Base-by-base conservation (phyloP, 2,329 filamentous ascomycete species). In the Corniculantispora saksenae region DNA sequence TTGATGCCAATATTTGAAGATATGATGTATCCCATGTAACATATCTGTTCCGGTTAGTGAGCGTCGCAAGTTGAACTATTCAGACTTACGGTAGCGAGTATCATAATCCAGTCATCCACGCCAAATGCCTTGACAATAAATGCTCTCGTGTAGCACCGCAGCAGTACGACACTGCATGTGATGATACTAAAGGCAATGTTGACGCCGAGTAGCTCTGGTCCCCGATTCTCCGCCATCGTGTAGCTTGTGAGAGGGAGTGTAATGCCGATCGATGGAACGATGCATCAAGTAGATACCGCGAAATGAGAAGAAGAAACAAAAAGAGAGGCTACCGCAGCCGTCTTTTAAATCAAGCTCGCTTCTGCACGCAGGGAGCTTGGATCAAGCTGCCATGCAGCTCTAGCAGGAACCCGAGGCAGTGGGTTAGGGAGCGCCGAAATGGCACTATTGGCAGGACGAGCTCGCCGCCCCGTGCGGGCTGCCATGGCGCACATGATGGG, bases 71-170 rank as follows among this genome's bases (percentile, higher is more conserved):
- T 32, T 19, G 8, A 17, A 17, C 25, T 48, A 23, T 59, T 15
- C 7, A 8, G 9, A 7, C 69, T 56, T 69, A 77, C 77, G 63
- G 75, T 69, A 35, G 79, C 78, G 43, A 69, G 63, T 0, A 73
- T 55, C 78, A 81, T 81, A 60, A 75, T 70, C 72, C 73, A 78
- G 66, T 80, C 78, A 65, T 80, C 78, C 10, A 72, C 59, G 1
- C 77, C 78, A 68, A 80, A 80, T 40, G 73, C 75, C 67, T 74
- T 78, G 40, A 80, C 74, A 15, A 80, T 63, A 7, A 67, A 67
- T 1, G 72, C 57, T 25, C 68, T 61, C 1, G 67, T 68, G 32
- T 65, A 67, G 56, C 63, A 66, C 55, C 68, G 48, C 27, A 64
- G 29, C 13, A 72, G 68, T 21, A 74, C 70, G 2, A 70, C 63